Base-by-base conservation (phyloP, 1,139 yeast species). In the Yamadazyma oceani region DNA sequence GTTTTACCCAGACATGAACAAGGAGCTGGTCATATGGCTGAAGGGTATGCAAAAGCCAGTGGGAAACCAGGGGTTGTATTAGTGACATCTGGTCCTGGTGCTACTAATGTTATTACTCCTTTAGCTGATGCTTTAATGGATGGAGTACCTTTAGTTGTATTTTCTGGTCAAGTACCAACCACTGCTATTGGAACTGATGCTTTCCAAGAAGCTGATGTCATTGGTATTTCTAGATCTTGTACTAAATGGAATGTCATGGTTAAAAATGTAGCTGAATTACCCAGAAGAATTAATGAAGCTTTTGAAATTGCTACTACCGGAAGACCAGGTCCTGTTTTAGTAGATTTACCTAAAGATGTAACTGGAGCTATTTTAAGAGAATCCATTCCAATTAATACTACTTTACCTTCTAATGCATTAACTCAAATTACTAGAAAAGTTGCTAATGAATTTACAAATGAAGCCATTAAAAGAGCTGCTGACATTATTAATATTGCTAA, bases 1-100 rank as follows among this genome's bases (percentile, higher is more conserved):
- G 87, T 92, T 41, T 73, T 92, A 52, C 98, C 98, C 37, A 80
- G 95, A 58, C 98, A 92, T 61, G 98, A 92, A 65, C 98, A 92
- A 69, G 98, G 98, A 63, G 98, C 98, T 16, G 98, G 98, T 36
- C 98, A 92, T 66, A 92, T 92, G 98, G 98, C 98, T 38, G 97
- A 92, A 69, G 98, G 98, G 45, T 92, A 92, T 54, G 97, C 98
- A 40, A 77, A 95, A 52, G 98, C 95, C 25, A 67, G 78, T 38
- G 98, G 98, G 42, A 92, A 88, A 62, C 94, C 97, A n/a, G 98
- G 98, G 68, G 96, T 92, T 49, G 97, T 92, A 41, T 73, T 92
- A 55, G 98, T 92, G 37, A 92, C 98, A 13, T 88, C 97, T 1
- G 98, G 98, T 38, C 98, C 98, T 12, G 98, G 97, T 56, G 98